Percentiles rank a stretch among this genome's conserved stretches.
phyloP scores from a whole-genome alignment of 2,329 filamentous ascomycete species.

The Oidium heveae region DNA sequence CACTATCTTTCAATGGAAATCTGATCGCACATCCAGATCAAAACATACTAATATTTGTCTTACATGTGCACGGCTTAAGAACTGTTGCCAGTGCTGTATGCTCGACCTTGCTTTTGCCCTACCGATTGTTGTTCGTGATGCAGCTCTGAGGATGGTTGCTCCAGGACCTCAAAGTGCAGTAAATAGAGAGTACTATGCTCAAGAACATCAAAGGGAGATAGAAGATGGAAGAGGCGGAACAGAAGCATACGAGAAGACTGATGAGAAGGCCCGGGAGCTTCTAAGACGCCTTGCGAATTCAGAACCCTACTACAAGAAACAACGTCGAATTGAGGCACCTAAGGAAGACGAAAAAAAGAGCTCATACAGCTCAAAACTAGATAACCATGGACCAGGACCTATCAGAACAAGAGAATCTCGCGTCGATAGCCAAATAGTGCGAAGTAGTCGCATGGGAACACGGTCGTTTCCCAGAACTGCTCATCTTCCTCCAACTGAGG shows the following conservation, averaged over 20 bases:
- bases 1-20: slow-evolving; percentile 86
- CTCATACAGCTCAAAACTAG: slow-evolving; percentile 8
- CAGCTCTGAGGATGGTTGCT: slow-evolving; percentile 90
- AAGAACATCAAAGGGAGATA: slow-evolving; percentile 87
- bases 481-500: slow-evolving; percentile 52
- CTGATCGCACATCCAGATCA: slow-evolving; percentile 71
- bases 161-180: slow-evolving; percentile 79
- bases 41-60: slow-evolving; percentile 90
- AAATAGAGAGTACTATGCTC: slow-evolving; percentile 92
- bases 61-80: slow-evolving; percentile 89
- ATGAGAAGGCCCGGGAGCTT: slow-evolving; percentile 84
- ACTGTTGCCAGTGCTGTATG: slow-evolving; percentile 98
- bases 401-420: slow-evolving; percentile 48
- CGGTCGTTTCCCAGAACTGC: slow-evolving; percentile 42
- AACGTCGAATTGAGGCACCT: slow-evolving; percentile 42
- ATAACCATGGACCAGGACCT: slow-evolving; percentile 36
- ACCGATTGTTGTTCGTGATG: slow-evolving; percentile 83
- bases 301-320: slow-evolving; percentile 87
- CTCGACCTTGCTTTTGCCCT: slow-evolving; percentile 88
- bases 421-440: slow-evolving; percentile 20
- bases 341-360: slow-evolving; percentile 12
- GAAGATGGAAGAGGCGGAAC: slow-evolving; percentile 68
- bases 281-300: slow-evolving; percentile 65
- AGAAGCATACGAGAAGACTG: slow-evolving; percentile 88
- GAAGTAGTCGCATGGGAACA: slow-evolving; percentile 17